A percentile compares a stretch with the other conserved stretches of the same genome.
These are phyloP conservation scores for Steccherinum ochraceum DNA, from an alignment of 768 basidiomycete genomes.

Conservation along the genomic window DNA sequence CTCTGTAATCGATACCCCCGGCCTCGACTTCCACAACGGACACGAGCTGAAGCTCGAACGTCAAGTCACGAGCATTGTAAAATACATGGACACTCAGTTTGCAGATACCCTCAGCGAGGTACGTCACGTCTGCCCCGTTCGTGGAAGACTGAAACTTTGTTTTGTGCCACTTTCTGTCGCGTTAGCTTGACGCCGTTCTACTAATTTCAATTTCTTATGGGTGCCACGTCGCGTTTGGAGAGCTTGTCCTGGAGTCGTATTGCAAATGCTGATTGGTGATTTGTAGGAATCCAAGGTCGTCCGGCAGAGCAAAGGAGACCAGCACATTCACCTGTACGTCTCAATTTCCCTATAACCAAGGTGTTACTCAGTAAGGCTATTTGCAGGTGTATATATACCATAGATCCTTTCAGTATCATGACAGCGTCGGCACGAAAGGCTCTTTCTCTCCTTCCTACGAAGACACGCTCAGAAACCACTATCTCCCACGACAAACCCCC, in stretches of 20 bases:
- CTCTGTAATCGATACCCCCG: conserved; percentile 83
- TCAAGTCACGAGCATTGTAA: conserved; percentile 67
- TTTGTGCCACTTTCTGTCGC: too few species aligned
- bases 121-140: conserved; percentile 13
- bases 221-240: too few species aligned
- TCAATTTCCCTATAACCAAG: too few species aligned
- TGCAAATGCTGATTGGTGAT: neutral
- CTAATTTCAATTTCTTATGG: too few species aligned
- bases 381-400: conserved; percentile 74
- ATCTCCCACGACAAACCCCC: conserved; percentile 35
- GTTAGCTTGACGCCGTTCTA: too few species aligned
- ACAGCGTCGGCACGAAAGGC: conserved; percentile 45
- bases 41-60: conserved; percentile 74
- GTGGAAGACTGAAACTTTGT: too few species aligned
- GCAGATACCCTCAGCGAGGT: conserved; percentile 88
- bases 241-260: too few species aligned
- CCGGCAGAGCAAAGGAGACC: conserved; percentile 81
- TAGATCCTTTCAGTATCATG: conserved; percentile 71
- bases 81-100: conserved; percentile 75
- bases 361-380: too few species aligned
- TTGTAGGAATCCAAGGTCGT: conserved; percentile 82
- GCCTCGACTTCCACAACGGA: conserved; percentile 68
- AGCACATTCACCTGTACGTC: conserved; percentile 81
- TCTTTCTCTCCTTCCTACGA: conserved; percentile 41
- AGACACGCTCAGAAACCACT: conserved; percentile 62